Evolutionary conservation across 2,329 filamentous ascomycete genomes (phyloP), one percentile per base, ranked within the genome.

Genomic region (Teratosphaeria zuluensis): DNA sequence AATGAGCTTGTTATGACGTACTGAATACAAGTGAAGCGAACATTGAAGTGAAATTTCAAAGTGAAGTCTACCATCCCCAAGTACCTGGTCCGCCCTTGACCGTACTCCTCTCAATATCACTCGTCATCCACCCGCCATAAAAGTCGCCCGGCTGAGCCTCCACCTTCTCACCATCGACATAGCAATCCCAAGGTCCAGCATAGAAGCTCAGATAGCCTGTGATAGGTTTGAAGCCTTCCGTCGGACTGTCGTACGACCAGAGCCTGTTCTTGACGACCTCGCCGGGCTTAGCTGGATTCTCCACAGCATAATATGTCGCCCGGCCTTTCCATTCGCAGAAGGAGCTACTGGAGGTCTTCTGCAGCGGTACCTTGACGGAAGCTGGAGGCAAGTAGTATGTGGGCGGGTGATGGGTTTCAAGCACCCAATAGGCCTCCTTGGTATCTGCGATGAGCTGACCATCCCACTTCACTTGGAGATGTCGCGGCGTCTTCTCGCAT

Each of bases 41-140:
- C 1, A 53, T 4, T 30, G 11, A 19, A 12, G 24, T 53, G 51
- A 30, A 33, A 19, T 33, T n/a, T 11, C 7, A 21, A 30, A 52
- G 48, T 19, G n/a, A n/a, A 30, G 2, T 24, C 58, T 63, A 71
- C 69, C 69, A 71, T 9, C 66, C 66, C 56, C 62, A 67, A 62
- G 66, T 77, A 3, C 75, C 76, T 14, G 75, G 72, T 11, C 73
- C 76, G 7, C 78, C 78, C 61, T 80, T 80, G 32, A 79, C 71
- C 54, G 63, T 73, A 35, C 68, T 76, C 32, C 81, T 80, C 63
- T 80, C 79, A 61, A 85, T 77, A 59, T 86, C 82, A 61, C 77
- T 79, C 54, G 82, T 85, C 61, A 83, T 80, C 83, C 84, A 86
- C 2, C 83, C 83, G 28, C 84, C 83, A 70, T 85, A 85, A 63